These are phyloP conservation scores for Neofusicoccum parvum DNA, from an alignment of 2,329 filamentous ascomycete genomes.

Conservation along the genomic window DNA sequence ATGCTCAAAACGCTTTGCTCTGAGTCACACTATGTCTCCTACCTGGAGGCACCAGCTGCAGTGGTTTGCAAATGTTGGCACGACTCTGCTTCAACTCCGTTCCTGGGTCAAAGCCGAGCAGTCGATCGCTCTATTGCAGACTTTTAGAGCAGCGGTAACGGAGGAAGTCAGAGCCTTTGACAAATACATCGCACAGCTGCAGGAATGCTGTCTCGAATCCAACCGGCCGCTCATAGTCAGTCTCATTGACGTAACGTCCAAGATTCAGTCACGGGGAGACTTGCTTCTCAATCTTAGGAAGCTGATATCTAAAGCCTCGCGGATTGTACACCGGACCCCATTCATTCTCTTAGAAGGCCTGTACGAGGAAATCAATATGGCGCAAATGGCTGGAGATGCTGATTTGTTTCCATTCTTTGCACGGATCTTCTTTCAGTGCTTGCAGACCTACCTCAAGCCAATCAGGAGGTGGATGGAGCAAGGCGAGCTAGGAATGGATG, in stretches of 20 bases:
- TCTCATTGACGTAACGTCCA: constrained; percentile 62
- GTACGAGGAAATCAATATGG: constrained; percentile 68
- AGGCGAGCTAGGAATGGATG: constrained; percentile 66
- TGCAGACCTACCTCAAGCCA: constrained; percentile 78
- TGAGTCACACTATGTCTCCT: constrained; percentile 40
- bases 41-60: constrained; percentile 43
- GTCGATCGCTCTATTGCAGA: constrained; percentile 58
- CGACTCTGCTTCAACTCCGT: constrained; percentile 51
- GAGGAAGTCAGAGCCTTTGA: constrained; percentile 63
- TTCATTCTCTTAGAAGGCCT: constrained; percentile 80
- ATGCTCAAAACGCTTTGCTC: constrained; percentile 31
- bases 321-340: constrained; percentile 43
- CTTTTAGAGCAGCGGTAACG: constrained; percentile 67
- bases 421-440: constrained; percentile 75
- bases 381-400: constrained; percentile 70
- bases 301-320: constrained; percentile 51
- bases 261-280: constrained; percentile 57
- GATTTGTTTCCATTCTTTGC: constrained; percentile 65
- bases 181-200: constrained; percentile 57
- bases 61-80: constrained; percentile 53
- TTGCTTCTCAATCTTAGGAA: constrained; percentile 63
- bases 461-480: constrained; percentile 83
- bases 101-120: constrained; percentile 47
- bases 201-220: constrained; percentile 62
- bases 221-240: constrained; percentile 63